phyloP scores from a whole-genome alignment of 352 stramenopile genomes.

The Detonula confervacea region DNA sequence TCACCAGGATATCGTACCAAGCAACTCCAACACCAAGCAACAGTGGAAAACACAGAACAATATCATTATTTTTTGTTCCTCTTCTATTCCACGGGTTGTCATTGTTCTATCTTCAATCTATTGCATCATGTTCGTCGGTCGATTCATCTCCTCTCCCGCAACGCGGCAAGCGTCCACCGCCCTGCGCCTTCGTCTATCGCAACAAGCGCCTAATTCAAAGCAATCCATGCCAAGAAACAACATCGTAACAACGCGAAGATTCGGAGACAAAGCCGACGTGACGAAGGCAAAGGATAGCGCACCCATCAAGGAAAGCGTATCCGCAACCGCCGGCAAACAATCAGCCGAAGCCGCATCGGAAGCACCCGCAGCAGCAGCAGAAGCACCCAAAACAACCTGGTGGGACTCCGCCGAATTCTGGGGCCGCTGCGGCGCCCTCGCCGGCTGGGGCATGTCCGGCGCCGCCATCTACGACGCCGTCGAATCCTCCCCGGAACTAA shows the following conservation, averaged over 20 bases:
- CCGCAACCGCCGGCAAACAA: neutral
- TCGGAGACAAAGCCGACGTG: conserved; percentile 34
- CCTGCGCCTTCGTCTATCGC: conserved; percentile 8
- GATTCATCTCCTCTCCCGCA: neutral
- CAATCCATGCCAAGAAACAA: neutral
- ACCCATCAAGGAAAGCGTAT: neutral
- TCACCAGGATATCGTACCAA: too few species aligned
- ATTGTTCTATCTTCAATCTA: neutral
- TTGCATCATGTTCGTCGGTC: neutral
- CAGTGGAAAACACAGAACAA: too few species aligned
- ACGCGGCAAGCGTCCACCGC: conserved; percentile 19
- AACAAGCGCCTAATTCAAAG: neutral
- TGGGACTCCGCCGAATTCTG: conserved; percentile 77
- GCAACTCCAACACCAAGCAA: too few species aligned
- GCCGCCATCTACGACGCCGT: conserved; percentile 90
- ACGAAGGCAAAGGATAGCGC: neutral
- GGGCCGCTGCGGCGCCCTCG: conserved; percentile 69
- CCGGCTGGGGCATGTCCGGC: conserved; percentile 79
- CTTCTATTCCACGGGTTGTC: too few species aligned
- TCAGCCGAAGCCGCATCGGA: neutral
- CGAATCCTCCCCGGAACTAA: conserved; percentile 79
- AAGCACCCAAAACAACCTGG: conserved; percentile 48
- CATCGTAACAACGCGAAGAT: conserved; percentile 15
- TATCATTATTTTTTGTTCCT: conserved; percentile 1
- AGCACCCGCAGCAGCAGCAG: neutral